Base-by-base conservation (phyloP, 1,139 yeast genomes). In the Candida neerlandica region DNA sequence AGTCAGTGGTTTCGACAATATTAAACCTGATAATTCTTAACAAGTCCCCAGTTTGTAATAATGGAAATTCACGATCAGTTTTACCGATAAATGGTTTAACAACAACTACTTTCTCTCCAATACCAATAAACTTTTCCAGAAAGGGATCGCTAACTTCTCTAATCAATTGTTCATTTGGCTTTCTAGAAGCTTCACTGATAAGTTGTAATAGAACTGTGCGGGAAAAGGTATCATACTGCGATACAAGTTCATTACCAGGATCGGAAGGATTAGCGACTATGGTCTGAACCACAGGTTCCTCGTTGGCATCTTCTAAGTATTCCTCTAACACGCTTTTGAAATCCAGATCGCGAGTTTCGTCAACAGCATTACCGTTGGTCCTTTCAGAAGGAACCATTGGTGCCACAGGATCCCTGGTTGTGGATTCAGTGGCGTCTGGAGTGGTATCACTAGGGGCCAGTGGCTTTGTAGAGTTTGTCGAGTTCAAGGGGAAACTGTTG, bases 31-130 rank as follows among this genome's bases (percentile, higher is more conserved):
- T 60, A 10, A 73, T 55, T 41, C 73, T 52, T 3, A 73, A 50
- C 27, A 72, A 58, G 54, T 73, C 77, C 1, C 78, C 78, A 5
- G 65, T 60, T 44, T 68, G 63, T 35, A 73, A 59, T 10, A 54
- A 51, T 3, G 48, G 48, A 51, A 70, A 68, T 44, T 71, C 74
- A 42, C 51, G 49, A 2, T 56, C 59, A 14, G 46, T 53, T 1
- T 41, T 51, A 0, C 71, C 71, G 33, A 58, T 56, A 45, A 64
- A 72, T 7, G 70, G 69, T 41, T 65, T 63, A 4, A 71, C 65
- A 2, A 70, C 74, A n/a, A 71, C 75, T 3, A 71, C 77, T 12
- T 70, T 61, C 1, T 65, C 68, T 1, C 78, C 78, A 6, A 70
- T 57, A 1, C 55, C 41, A 11, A 73, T 69, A 14, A 45, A 44